These are phyloP conservation scores for Calonectria pseudoturangicola DNA, from an alignment of 2,329 filamentous ascomycete species.

Conservation along the genomic window DNA sequence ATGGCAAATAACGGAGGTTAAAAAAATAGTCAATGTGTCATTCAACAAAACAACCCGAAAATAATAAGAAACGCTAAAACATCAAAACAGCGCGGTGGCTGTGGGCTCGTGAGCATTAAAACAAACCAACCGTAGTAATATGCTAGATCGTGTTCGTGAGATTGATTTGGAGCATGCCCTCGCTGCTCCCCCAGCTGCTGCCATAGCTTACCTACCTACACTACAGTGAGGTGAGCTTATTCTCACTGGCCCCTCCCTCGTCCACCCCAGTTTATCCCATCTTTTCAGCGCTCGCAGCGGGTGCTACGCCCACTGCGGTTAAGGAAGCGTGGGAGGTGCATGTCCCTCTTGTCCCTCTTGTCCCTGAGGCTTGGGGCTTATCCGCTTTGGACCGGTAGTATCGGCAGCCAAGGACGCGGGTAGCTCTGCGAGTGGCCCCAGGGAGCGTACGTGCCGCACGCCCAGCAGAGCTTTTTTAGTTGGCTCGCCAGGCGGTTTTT, in stretches of 20 bases:
- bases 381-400: constrained; percentile 20
- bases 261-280: constrained; percentile 2
- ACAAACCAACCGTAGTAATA: not conserved
- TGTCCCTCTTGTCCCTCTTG: not conserved
- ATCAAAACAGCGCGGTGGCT: constrained; percentile 1
- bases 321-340: not conserved
- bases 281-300: constrained; percentile 36
- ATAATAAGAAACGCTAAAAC: constrained; percentile 3
- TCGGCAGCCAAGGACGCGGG: constrained; percentile 34
- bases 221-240: constrained; percentile 30
- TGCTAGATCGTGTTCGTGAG: constrained; percentile 22
- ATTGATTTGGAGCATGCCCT: constrained; percentile 15
- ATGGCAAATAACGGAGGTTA: not conserved
- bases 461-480: constrained; percentile 2
- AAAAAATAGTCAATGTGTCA: not conserved
- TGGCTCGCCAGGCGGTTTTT: constrained; percentile 22
- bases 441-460: constrained; percentile 27
- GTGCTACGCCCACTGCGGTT: constrained; percentile 23
- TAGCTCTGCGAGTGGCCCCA: constrained; percentile 7
- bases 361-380: constrained; percentile 16
- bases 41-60: not conserved
- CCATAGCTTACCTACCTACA: not conserved
- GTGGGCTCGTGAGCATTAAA: constrained; percentile 14
- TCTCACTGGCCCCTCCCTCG: constrained; percentile 6
- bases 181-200: not conserved